Evolutionary conservation across 176 grass and related monocot genomes (phyloP), one percentile per base, ranked within the genome.

Genomic region (Rhynchospora tenuis): DNA sequence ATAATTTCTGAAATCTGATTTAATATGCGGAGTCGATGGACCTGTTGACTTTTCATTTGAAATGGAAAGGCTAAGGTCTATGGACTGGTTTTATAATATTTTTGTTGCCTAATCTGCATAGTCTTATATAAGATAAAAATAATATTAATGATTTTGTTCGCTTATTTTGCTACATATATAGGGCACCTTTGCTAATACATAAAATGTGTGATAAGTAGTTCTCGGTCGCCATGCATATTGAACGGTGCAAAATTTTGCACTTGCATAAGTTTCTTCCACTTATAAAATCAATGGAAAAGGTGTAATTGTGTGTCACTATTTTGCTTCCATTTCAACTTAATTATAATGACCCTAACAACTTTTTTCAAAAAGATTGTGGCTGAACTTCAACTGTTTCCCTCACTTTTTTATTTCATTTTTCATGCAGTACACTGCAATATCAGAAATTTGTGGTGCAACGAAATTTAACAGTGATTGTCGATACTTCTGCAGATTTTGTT

Each of bases 361-460:
- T 46, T 71, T 70, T 45, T 46, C 0, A 48, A 73, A 47, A 73
- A 73, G 43, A 8, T 73, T 47, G 42, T 47, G 69, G 19, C 22
- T 73, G 19, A 73, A 73, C n/a, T 46, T 22, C 22, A 73, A 73
- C 69, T 24, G 23, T 44, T 48, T 23, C 56, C 12, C 56, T 73
- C 47, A n/a, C 38, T 73, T 73, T 73, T n/a, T 48, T 4, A 73
- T 73, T 73, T 73, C 69, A 73, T 20, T 73, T 73, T 23, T 73
- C 69, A 73, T 24, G 47, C 47, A 73, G 69, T 46, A 73, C n/a
- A 9, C 43, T 24, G 69, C 69, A 73, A 42, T 47, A 73, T 73
- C 43, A 73, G 43, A 73, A 73, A 14, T 42, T 47, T 73, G 31
- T 24, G 67, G 67, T 71, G 38, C 38, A 17, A 38, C 27, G 42